Conservation (phyloP, 1,139 yeast species). For the Scheffersomyces quercinus region DNA sequence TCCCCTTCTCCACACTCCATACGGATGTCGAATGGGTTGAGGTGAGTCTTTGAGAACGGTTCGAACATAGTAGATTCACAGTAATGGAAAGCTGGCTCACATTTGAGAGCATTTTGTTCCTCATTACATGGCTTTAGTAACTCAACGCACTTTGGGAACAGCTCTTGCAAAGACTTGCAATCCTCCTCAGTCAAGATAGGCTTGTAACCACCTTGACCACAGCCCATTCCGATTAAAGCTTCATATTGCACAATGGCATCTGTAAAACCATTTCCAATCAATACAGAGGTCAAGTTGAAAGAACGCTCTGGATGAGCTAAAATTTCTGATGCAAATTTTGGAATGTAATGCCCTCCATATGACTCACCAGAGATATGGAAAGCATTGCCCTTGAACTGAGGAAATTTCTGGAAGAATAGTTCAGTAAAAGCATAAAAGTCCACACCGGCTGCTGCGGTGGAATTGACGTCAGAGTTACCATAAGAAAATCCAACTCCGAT, state of each 20-base stretch:
- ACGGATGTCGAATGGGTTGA: constrained; percentile 89
- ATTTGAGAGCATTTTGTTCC: constrained; percentile 7
- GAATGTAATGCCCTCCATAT: constrained; percentile 83
- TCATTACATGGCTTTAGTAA: constrained; percentile 10
- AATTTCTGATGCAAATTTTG: constrained; percentile 72
- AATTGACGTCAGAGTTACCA: constrained; percentile 45
- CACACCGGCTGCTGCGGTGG: constrained; percentile 64
- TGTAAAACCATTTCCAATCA: constrained; percentile 82
- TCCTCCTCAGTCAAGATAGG: constrained; percentile 59
- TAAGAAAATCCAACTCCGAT: constrained; percentile 52
- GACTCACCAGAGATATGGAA: constrained; percentile 66
- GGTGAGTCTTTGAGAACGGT: constrained; percentile 58
- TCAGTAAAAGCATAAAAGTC: constrained; percentile 66
- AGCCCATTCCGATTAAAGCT: constrained; percentile 62
- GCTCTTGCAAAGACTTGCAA: constrained; percentile 32
- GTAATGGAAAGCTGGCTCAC: constrained; percentile 10
- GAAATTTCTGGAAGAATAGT: constrained; percentile 20
- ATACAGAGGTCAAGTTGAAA: constrained; percentile 64
- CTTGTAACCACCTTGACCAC: constrained; percentile 75
- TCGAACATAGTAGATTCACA: constrained; percentile 6
- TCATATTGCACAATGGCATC: constrained; percentile 67
- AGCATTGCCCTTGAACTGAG: constrained; percentile 11
- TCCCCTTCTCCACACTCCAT: constrained; percentile 59
- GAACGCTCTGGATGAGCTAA: constrained; percentile 58
- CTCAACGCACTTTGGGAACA: constrained; percentile 8